Conservation (phyloP, 495 filamentous ascomycete genomes). For the Aspergillus asperescens region DNA sequence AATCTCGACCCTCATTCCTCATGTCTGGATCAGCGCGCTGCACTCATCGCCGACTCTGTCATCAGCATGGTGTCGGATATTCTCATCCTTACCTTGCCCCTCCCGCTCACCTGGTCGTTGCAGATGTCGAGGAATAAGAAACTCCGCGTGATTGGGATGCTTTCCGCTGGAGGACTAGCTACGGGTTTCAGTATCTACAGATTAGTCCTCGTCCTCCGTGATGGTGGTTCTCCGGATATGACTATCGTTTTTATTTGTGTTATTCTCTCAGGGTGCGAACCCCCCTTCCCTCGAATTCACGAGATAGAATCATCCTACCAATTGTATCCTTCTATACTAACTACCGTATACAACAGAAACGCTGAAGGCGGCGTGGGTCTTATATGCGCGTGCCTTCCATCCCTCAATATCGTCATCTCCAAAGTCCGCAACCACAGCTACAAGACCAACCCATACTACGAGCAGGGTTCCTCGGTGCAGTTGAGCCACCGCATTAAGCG, state of each 20-base stretch:
- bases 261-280: constrained; percentile 42
- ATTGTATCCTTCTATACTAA: constrained; percentile 3
- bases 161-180: constrained; percentile 44
- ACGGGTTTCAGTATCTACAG: constrained; percentile 44
- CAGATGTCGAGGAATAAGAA: constrained; percentile 44
- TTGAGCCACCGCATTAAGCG: constrained; percentile 22
- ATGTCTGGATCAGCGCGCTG: constrained; percentile 40
- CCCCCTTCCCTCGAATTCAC: neutral
- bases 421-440: constrained; percentile 27
- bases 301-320: too few relatives aligned
- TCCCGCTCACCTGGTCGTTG: constrained; percentile 44
- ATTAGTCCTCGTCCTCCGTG: constrained; percentile 35
- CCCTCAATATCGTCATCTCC: constrained; percentile 34
- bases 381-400: constrained; percentile 46
- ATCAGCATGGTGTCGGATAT: constrained; percentile 45
- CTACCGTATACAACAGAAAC: constrained; percentile 24
- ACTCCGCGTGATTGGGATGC: constrained; percentile 41
- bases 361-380: constrained; percentile 44
- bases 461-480: constrained; percentile 27
- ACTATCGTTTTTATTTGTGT: constrained; percentile 41
- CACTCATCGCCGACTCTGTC: constrained; percentile 44
- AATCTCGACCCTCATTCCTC: constrained; percentile 10
- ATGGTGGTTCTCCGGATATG: constrained; percentile 29
- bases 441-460: constrained; percentile 31
- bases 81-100: constrained; percentile 41